Percentiles rank a stretch among this genome's conserved stretches.
phyloP scores from a whole-genome alignment of 2,329 filamentous ascomycete species.

The Xylaria multiplex region DNA sequence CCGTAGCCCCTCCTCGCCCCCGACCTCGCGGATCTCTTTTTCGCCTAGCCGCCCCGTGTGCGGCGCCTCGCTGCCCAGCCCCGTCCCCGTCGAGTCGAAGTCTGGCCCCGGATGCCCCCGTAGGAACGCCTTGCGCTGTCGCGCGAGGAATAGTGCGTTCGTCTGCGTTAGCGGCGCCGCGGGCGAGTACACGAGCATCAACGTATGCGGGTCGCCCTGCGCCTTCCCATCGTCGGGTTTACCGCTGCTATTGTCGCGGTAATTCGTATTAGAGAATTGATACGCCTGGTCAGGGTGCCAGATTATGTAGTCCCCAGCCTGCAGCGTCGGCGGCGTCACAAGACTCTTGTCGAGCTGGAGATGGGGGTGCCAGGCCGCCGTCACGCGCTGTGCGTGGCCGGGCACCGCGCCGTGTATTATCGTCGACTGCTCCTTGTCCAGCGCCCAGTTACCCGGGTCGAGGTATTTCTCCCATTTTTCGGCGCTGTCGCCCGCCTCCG shows the following conservation, averaged over 20 bases:
- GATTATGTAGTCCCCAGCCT: conserved; percentile 66
- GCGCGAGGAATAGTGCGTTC: conserved; percentile 66
- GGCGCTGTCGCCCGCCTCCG: conserved; percentile 46
- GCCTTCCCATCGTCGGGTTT: not conserved
- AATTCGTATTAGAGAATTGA: conserved; percentile 57
- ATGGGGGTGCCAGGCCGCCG: conserved; percentile 67
- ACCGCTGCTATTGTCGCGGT: conserved; percentile 40
- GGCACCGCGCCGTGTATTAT: conserved; percentile 68
- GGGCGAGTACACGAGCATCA: conserved; percentile 65
- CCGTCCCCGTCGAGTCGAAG: conserved; percentile 64
- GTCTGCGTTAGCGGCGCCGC: conserved; percentile 67
- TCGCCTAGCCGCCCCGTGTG: conserved; percentile 60
- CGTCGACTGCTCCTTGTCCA: conserved; percentile 62
- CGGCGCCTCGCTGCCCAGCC: conserved; percentile 62
- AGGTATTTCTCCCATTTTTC: conserved; percentile 62
- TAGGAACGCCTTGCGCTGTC: conserved; percentile 66
- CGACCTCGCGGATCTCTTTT: conserved; percentile 61
- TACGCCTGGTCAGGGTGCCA: conserved; percentile 69
- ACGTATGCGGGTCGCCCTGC: conserved; percentile 43
- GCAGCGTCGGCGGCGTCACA: conserved; percentile 64
- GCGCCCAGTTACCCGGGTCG: conserved; percentile 52
- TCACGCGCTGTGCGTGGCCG: conserved; percentile 67
- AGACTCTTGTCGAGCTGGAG: conserved; percentile 63
- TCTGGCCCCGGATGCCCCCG: conserved; percentile 65
- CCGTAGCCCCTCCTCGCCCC: conserved; percentile 61